Evolutionary conservation across 2,329 filamentous ascomycete genomes (phyloP).

Genomic region (Ophiostoma quercus): DNA sequence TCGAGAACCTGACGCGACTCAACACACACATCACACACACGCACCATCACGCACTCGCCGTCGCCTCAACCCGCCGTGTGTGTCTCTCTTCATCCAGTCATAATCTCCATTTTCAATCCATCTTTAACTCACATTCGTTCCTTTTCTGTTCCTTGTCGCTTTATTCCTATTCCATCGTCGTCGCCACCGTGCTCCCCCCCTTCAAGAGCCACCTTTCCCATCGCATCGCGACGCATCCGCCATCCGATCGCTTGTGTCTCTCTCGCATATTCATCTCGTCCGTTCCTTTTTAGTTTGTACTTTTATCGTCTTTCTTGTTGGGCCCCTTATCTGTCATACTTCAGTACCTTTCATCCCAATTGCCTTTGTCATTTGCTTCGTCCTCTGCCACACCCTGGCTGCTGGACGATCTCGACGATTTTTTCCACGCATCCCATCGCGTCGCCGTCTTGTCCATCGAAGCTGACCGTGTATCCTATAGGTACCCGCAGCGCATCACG

Average conservation of each 20-base stretch:
- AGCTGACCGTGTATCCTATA: background rate
- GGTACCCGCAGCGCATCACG: conserved; percentile 7
- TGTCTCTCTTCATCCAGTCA: background rate
- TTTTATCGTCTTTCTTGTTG: background rate
- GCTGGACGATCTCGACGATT: background rate
- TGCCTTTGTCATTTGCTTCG: conserved; percentile 29
- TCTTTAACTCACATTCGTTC: background rate
- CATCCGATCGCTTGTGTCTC: background rate
- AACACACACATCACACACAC: conserved; percentile 13
- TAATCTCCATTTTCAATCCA: background rate
- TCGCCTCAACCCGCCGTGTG: conserved; percentile 10
- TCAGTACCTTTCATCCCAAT: background rate
- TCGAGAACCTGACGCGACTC: conserved; percentile 17
- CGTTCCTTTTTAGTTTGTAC: background rate
- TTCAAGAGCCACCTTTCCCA: conserved; percentile 15
- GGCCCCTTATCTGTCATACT: background rate
- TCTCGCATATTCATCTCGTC: background rate
- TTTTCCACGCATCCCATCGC: conserved; percentile 9
- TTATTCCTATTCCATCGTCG: background rate
- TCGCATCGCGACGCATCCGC: conserved; percentile 21
- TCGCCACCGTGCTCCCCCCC: background rate
- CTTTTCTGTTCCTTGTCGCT: background rate
- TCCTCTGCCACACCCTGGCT: background rate
- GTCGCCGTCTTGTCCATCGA: conserved; percentile 5
- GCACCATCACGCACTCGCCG: conserved; percentile 9